Evolutionary conservation across 164 flowering plant genomes (phyloP), one percentile per base, ranked within the genome.

Genomic region (Houttuynia cordata): DNA sequence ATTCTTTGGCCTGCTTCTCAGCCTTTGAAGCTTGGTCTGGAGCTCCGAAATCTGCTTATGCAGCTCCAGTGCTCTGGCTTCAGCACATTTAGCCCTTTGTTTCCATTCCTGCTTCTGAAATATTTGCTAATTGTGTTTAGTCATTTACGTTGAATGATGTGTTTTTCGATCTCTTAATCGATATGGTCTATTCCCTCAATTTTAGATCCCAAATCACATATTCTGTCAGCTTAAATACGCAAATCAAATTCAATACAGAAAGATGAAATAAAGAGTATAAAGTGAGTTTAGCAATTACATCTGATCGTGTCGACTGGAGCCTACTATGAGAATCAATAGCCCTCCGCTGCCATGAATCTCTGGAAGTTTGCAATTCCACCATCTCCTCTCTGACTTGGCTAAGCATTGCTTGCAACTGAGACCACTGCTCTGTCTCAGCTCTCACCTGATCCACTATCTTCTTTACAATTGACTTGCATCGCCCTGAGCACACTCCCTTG

Each of bases 361-460:
- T 72, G 24, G 93, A 83, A 39, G 82, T 70, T 68, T 81, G 87
- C 64, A 92, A 58, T 58, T 85, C 88, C 60, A 82, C 89, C 93
- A 87, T 92, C 64, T 92, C 98, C 24, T 69, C 79, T 65, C 78
- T 77, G 21, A 92, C 95, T 57, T 79, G 83, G 47, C 69, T 79
- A 50, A 88, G 74, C 95, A 92, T 88, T 51, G 73, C 83, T 71
- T 88, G 96, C 95, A 92, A 82, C 65, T 87, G 91, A 7, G 89
- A 79, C 98, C 98, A 92, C 59, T 92, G 95, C 64, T 92, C 96
- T 39, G 86, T 85, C 77, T 92, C 98, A 4, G 76, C 78, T 56
- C 83, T 62, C 52, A 87, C 96, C 61, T 92, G 93, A 69, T 85
- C 95, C 30, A 82, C 68, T 4, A 92, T 78, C 71, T 75, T 85